These are phyloP conservation scores for Rosa lucieae DNA, from an alignment of 306 rosid genomes.

Conservation along the genomic window DNA sequence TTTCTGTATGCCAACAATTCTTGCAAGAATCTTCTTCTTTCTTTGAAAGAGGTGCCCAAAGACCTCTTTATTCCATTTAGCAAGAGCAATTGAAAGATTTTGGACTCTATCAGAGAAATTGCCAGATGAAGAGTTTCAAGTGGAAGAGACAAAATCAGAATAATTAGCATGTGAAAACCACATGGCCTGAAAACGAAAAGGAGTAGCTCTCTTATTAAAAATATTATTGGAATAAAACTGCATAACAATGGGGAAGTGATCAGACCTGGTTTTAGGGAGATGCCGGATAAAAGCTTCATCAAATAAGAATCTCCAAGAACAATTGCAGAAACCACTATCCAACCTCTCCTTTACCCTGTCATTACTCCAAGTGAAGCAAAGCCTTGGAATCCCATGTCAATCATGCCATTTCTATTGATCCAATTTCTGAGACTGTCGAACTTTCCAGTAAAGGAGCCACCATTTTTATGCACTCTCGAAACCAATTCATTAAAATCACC, in stretches of 20 bases:
- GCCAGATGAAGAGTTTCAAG: background rate
- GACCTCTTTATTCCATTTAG: too few species aligned
- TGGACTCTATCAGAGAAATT: too few species aligned
- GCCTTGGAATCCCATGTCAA: background rate
- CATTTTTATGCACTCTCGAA: too few species aligned
- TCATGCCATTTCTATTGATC: background rate
- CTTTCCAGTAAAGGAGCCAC: background rate
- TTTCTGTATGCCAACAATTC: too few species aligned
- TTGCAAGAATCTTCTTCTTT: too few species aligned
- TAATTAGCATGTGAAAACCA: background rate
- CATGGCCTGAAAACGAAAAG: background rate
- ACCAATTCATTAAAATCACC: background rate
- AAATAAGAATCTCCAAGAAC: background rate
- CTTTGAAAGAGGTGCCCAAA: too few species aligned
- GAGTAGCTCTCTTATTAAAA: background rate
- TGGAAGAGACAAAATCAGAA: background rate
- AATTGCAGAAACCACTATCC: background rate
- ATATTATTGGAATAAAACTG: background rate
- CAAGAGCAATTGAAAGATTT: too few species aligned
- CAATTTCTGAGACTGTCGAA: background rate
- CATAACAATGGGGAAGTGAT: background rate
- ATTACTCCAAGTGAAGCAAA: background rate
- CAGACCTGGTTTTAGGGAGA: background rate
- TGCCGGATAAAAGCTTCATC: background rate
- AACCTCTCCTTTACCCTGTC: background rate